A percentile compares a stretch with the other conserved stretches of the same genome.
Conservation (phyloP, 768 basidiomycete genomes). For the Auricularia cornea region DNA sequence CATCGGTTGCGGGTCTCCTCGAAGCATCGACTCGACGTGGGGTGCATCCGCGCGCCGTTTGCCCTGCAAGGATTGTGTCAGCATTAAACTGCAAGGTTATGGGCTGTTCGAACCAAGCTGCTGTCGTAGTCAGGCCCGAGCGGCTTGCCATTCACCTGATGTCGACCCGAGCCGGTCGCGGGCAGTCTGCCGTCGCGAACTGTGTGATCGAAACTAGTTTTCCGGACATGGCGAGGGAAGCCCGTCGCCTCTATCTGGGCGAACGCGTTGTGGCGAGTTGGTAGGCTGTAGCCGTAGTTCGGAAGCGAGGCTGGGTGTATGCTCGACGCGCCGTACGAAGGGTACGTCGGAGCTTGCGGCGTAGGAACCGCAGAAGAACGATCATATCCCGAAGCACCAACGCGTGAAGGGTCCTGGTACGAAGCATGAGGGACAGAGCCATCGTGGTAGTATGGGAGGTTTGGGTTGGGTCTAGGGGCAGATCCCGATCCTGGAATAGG, state of each 20-base stretch:
- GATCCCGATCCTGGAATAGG: conserved; percentile 35
- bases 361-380: not conserved
- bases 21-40: conserved; percentile 69
- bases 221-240: conserved; percentile 81
- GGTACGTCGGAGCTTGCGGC: not conserved
- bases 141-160: conserved; percentile 76
- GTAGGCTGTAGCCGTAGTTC: conserved; percentile 58
- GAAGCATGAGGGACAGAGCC: not conserved
- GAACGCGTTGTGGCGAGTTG: conserved; percentile 11
- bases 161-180: conserved; percentile 52
- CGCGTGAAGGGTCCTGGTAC: not conserved
- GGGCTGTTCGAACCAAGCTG: conserved; percentile 47
- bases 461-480: conserved; percentile 11
- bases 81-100: conserved; percentile 17
- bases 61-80: conserved; percentile 10
- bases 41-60: conserved; percentile 80
- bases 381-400: not conserved
- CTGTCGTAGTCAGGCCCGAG: conserved; percentile 33
- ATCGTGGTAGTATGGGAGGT: not conserved
- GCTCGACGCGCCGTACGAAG: conserved; percentile 10
- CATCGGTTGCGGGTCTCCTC: conserved; percentile 63
- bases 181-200: conserved; percentile 39
- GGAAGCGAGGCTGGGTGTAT: conserved; percentile 69
- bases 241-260: not conserved
- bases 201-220: conserved; percentile 94